Evolutionary conservation across 2,329 filamentous ascomycete genomes (phyloP).

Genomic region (Cytospora schulzeri): DNA sequence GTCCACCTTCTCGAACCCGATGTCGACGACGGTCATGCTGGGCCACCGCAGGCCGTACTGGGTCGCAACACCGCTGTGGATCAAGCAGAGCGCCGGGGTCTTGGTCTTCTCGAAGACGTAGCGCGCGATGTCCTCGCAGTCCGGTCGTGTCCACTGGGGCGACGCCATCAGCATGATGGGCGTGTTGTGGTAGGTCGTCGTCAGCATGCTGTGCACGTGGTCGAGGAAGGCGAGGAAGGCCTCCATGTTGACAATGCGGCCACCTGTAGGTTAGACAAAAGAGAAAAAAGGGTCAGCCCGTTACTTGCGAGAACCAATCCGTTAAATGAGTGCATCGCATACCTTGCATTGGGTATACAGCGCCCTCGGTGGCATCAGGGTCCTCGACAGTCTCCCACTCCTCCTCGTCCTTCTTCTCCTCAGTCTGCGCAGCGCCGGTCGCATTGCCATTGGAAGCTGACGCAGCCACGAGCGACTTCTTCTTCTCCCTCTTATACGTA

Average conservation of each 20-base stretch:
- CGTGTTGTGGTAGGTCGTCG: slow-evolving; percentile 92
- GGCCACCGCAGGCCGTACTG: slow-evolving; percentile 78
- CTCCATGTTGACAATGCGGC: slow-evolving; percentile 85
- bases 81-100: slow-evolving; percentile 85
- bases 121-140: slow-evolving; percentile 84
- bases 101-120: slow-evolving; percentile 98
- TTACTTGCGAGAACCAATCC: neutral
- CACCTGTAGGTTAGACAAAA: slow-evolving; percentile 49
- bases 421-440: slow-evolving; percentile 27
- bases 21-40: slow-evolving; percentile 84
- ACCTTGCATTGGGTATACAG: slow-evolving; percentile 80
- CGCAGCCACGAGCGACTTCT: slow-evolving; percentile 34
- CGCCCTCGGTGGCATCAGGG: slow-evolving; percentile 82
- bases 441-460: slow-evolving; percentile 32
- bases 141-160: slow-evolving; percentile 85
- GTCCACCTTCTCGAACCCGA: slow-evolving; percentile 90
- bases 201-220: slow-evolving; percentile 86
- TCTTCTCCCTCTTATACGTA: slow-evolving; percentile 68
- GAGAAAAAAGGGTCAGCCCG: neutral
- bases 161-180: slow-evolving; percentile 89
- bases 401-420: slow-evolving; percentile 52
- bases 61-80: slow-evolving; percentile 85
- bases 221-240: slow-evolving; percentile 93
- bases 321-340: slow-evolving; percentile 30
- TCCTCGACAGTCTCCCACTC: slow-evolving; percentile 82